These are phyloP conservation scores for Crithidia fasciculata DNA, from an alignment of 208 protist genomes.

Conservation along the genomic window DNA sequence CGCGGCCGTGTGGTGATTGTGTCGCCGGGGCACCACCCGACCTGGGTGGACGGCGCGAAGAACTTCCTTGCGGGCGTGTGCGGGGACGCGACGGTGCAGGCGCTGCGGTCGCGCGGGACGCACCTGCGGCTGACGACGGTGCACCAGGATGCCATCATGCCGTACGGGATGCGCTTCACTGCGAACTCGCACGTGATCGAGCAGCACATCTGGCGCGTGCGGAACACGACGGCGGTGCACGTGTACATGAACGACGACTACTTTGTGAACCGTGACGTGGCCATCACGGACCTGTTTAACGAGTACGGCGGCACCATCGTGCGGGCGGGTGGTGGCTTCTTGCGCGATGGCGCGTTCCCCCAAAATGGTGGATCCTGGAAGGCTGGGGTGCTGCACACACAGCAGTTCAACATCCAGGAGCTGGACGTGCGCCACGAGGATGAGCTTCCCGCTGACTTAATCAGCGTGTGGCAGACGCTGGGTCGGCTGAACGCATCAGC, in stretches of 20 bases:
- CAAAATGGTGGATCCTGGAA: constrained; percentile 16
- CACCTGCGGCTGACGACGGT: constrained; percentile 49
- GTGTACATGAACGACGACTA: constrained; percentile 70
- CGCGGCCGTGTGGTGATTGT: constrained; percentile 85
- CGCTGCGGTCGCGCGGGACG: constrained; percentile 11
- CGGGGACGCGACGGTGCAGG: constrained; percentile 7
- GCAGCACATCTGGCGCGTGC: constrained; percentile 47
- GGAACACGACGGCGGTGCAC: constrained; percentile 44
- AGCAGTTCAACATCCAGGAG: constrained; percentile 46
- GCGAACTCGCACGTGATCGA: constrained; percentile 52
- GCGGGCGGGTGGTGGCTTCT: constrained; percentile 22
- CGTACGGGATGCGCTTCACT: constrained; percentile 47
- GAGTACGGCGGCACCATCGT: constrained; percentile 47
- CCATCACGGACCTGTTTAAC: constrained; percentile 49
- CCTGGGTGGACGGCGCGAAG: constrained; percentile 71
- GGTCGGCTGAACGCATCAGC: not conserved
- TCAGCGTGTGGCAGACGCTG: constrained; percentile 18
- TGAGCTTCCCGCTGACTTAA: constrained; percentile 22
- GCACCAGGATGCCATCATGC: constrained; percentile 56
- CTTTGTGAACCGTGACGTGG: constrained; percentile 50
- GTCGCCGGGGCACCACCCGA: constrained; percentile 91
- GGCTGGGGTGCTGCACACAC: constrained; percentile 34
- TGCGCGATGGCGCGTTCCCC: not conserved
- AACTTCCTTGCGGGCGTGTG: constrained; percentile 40
- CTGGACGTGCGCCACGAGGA: constrained; percentile 36